Base-by-base conservation (phyloP, 805 yeast genomes). In the Ogataea allantospora region DNA sequence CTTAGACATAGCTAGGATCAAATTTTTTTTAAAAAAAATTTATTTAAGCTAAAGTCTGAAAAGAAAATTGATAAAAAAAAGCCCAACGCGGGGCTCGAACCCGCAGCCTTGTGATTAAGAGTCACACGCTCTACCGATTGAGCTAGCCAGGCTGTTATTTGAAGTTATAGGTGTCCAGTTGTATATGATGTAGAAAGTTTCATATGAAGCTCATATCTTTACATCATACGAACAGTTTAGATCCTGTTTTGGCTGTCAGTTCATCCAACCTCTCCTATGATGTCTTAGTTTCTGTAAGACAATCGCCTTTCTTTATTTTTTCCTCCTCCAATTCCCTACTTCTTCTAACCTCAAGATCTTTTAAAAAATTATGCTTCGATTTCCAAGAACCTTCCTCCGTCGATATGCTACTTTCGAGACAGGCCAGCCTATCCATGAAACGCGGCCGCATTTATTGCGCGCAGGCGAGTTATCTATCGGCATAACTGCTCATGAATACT, bases 381-480 rank as follows among this genome's bases (percentile, higher is more conserved):
- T 38, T 26, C 22, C 33, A 9, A 33, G 17, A 16, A 19, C 25
- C 30, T 21, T 30, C 20, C 13, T 38, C 23, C 37, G 42, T 4
- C 19, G 35, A 17, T 36, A 28, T 27, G 48, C 45, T 16, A 39
- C 45, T 14, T 44, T 46, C 21, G 33, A 50, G 20, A 66, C 85
- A 1, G 98, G 98, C 1, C 99, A 91, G 63, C 93, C 98, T 0
- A 66, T 87, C 10, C 77, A 73, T 53, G 96, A 88, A 53, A 89
- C 95, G 0, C 68, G 96, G 40, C 95, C 95, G 0, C 79, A 80
- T 47, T 58, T 85, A 36, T 67, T 95, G 3, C 70, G 68, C 24
- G 69, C 80, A 0, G 97, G 97, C 5, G 83, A 86, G 48, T 55
- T 93, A 18, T 89, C 98, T 0, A 89, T 95, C 0, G 95, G 96